Evolutionary conservation across 2,329 filamentous ascomycete species (phyloP), one percentile per base, ranked within the genome.

Genomic region (Paecilomyces fulvus): DNA sequence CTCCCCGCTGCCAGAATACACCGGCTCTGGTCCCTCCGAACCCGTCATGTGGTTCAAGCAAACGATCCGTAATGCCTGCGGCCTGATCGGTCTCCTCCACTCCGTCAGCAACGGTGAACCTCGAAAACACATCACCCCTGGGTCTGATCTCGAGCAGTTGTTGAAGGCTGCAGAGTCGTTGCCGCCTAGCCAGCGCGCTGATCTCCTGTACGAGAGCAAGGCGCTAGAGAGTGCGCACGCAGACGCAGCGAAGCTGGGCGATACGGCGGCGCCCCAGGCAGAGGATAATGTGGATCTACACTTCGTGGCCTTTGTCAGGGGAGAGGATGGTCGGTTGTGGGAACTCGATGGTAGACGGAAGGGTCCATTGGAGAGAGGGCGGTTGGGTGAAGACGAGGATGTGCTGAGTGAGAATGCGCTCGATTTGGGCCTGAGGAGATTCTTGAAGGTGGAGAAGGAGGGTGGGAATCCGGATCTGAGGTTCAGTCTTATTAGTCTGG

Each of bases 291-390:
- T 96, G n/a, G 92, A 96, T 68, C 79, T 96, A 64, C 94, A 99
- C 77, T 97, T 95, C 70, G 92, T 97, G 51, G 94, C 90, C 68
- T 99, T 97, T 73, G 88, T 94, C 54, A 94, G 92, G 77, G 82
- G 80, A 1, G 75, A 74, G 53, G 84, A 88, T 70, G 86, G 86
- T 55, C 81, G 81, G 6, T 77, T 95, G 48, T 95, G 88, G 84
- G 90, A 95, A 75, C 72, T 95, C 65, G 90, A 95, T 72, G 90
- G 90, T 0, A 72, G 80, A 21, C 78, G 87, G 52, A 87, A 86
- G 64, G 89, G 89, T 0, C 89, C 89, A 0, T 73, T 92, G 50
- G 83, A 90, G 61, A 78, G 89, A 12, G 87, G 86, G 0, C 66
- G 73, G 49, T 70, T 92, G 54, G 77, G 65, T 0, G 72, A 73